Base-by-base conservation (phyloP, 352 stramenopile species). In the Phytophthora foliorum region DNA sequence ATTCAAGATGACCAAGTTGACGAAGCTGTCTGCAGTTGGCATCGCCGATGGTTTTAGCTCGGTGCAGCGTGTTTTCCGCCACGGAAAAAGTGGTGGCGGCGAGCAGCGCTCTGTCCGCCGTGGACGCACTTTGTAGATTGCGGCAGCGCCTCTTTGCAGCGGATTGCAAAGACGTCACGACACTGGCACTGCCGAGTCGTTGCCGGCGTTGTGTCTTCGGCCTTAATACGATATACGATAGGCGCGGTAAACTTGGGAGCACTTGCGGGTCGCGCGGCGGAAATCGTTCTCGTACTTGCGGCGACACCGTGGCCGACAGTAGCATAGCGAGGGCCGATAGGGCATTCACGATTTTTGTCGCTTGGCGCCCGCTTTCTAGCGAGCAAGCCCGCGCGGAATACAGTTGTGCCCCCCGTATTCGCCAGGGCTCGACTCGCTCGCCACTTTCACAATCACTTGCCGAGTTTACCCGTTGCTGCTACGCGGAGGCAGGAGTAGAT, bases 111-210 rank as follows among this genome's bases (percentile, higher is more conserved):
- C 57, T 44, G 65, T 63, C 58, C 65, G 27, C 44, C 51, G 27
- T 69, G 58, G 58, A 73, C 65, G 58, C 45, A 55, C 38, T 68
- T 64, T 73, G 57, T 57, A 49, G 52, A 50, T 51, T 39, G 6
- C 17, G 32, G 32, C 55, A 49, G 46, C 65, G 42, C 51, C 59
- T 73, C 58, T 73, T 63, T 69, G 65, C 51, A 57, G 51, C 65
- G n/a, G 29, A 50, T 68, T 54, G 54, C 55, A 66, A 59, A 70
- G 53, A 65, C 58, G 39, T 60, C 38, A 52, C 58, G 44, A n/a
- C 34, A 41, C 13, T 41, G 16, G 13, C n/a, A 48, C 4, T 2
- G 22, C 22, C n/a, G n/a, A n/a, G n/a, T 24, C 38, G 48, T 57
- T 59, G 60, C 29, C 44, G 32, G 29, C 54, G 54, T 41, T 24